Base-by-base conservation (phyloP, 805 yeast species). In the Candida koratica region DNA sequence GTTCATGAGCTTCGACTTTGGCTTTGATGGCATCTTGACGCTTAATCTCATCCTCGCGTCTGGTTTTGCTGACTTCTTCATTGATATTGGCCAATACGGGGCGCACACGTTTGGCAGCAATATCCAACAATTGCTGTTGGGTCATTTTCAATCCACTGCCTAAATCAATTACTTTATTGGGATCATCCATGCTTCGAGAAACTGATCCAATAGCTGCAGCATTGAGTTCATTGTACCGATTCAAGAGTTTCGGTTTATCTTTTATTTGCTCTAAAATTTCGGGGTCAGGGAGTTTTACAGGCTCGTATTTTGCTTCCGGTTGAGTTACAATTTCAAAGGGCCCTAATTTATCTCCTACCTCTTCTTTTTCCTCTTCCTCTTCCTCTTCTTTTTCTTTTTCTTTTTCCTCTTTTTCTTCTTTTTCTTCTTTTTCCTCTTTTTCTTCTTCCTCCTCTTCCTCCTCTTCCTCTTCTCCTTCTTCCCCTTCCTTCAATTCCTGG, bases 141-240 rank as follows among this genome's bases (percentile, higher is more conserved):
- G 80, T 69, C 62, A 75, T 61, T 31, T 52, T 61, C 52, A 75
- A 62, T 13, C 80, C 80, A 29, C 72, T 67, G 37, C 81, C 81
- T 43, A 75, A 58, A 45, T 72, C 70, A 44, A 75, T 55, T 16
- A 67, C 53, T 53, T 71, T 64, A 44, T 70, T 67, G 2, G 76
- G 74, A 47, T 73, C 75, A 39, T 67, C 72, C 41, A 74, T 58
- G 28, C 53, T 57, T 24, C 64, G 64, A 28, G 69, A 56, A 47
- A 69, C 58, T 6, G 78, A 66, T 34, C 64, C 64, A 35, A 58
- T 52, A n/a, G 78, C 77, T 17, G 72, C 60, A 3, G 62, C 50
- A 45, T 70, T 72, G 49, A 74, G 66, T 37, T 67, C 77, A 43
- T 68, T 58, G 58, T 75, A 75, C 33, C 71, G 62, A 41, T 55